Base-by-base conservation (phyloP, 805 yeast species). In the Wickerhamiella nectarea region DNA sequence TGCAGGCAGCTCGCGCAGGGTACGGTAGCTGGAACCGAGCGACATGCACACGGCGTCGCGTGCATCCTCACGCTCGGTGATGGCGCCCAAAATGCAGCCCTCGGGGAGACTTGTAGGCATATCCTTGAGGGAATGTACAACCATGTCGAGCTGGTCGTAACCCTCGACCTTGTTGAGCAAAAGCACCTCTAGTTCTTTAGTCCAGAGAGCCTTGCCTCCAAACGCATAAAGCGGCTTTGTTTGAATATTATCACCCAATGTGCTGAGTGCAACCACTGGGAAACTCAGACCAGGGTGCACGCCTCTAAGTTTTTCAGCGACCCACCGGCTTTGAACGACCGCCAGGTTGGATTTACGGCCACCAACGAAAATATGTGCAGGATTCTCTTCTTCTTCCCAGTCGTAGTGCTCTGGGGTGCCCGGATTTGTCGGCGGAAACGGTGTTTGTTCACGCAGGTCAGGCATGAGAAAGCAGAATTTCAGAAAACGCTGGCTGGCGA, bases 191-290 rank as follows among this genome's bases (percentile, higher is more conserved):
- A 91, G 69, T 62, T 91, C 98, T 57, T 83, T 82, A 2, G 98
- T 91, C 98, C 98, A 91, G 19, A 91, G 62, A 0, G 95, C 76
- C 60, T 91, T 91, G 20, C 98, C 98, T 35, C 96, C 97, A 63
- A 91, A 91, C 3, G 94, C 75, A 61, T 89, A 91, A 40, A 91
- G 68, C 6, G 98, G 95, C 58, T 76, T 78, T 56, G 71, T 73
- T 57, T 77, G 91, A 24, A 81, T 78, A 57, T 83, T 80, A 65
- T 91, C 98, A 20, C 97, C 98, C 28, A 91, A 67, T 1, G 98
- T 89, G 43, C 79, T 72, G 31, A 84, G 70, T 3, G 94, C 87
- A 10, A 82, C 63, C 18, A 91, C 78, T 21, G 86, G 77, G 57
- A 87, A 80, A n/a, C 69, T 60, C 43, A 78, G 64, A 21, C 77